Base-by-base conservation (phyloP, 768 basidiomycete species). In the Termitomyces sp. region DNA sequence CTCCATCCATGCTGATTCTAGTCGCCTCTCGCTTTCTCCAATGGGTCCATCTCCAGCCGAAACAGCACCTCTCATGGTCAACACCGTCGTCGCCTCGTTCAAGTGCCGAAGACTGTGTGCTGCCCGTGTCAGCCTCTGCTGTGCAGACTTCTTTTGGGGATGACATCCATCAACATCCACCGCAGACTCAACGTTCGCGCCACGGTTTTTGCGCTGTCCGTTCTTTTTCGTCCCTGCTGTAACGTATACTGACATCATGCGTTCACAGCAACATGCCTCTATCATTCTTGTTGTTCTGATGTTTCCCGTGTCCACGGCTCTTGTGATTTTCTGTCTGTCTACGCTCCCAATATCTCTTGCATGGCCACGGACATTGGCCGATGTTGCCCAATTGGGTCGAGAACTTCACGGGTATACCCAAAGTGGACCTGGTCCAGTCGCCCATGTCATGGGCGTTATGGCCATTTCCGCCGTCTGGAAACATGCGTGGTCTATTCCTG, bases 401-500 rank as follows among this genome's bases (percentile, higher is more conserved):
- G 89, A 91, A 58, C 81, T 92, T 7, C 88, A 88, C 65, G 83
- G 80, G 53, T 94, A 93, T 69, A 84, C 88, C 9, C 87, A 87
- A 68, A 86, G 85, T 58, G 88, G 89, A 12, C 63, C 75, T 32
- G 75, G 72, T 3, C 81, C 87, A 20, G 75, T 84, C 54, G 79
- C 80, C 8, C 95, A 96, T 72, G 90, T 96, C 54, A 70, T 95
- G 44, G 84, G 80, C 26, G 92, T 94, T 51, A 79, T 98, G 65
- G 85, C 88, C 40, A 78, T 94, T 14, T 87, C 89, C 18, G 91
- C 92, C 4, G 75, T 93, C 30, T 98, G 94, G 93, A 97, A 94
- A 73, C 95, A 98, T 70, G 93, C 94, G 4, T 98, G 94, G 95
- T 94, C 92, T 59, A 83, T 98, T 58, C 95, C 95, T 9, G 95